phyloP scores from a whole-genome alignment of 2,329 filamentous ascomycete genomes.

The Geosmithia flava region DNA sequence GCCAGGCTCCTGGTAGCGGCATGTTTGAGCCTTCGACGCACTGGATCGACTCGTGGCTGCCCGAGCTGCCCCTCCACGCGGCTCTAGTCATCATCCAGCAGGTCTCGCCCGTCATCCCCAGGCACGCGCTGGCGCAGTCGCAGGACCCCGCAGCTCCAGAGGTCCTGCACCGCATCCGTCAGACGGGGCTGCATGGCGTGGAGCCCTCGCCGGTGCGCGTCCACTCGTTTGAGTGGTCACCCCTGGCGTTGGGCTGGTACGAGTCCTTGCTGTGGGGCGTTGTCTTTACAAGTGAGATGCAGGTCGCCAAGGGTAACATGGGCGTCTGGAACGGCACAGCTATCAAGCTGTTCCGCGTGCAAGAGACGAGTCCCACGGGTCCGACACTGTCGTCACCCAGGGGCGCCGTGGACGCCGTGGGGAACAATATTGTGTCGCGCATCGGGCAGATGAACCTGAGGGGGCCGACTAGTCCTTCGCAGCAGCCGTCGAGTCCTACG shows the following conservation, averaged over 20 bases:
- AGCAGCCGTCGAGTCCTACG: conserved; percentile 2
- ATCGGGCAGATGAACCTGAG: conserved; percentile 73
- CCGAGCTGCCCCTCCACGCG: conserved; percentile 79
- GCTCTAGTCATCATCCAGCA: conserved; percentile 66
- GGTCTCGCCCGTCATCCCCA: conserved; percentile 42
- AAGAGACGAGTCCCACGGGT: conserved; percentile 68
- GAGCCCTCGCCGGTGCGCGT: conserved; percentile 65
- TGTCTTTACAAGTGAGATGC: conserved; percentile 83
- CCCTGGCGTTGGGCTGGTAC: conserved; percentile 86
- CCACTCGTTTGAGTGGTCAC: conserved; percentile 91
- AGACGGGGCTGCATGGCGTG: conserved; percentile 55
- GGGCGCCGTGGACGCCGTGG: conserved; percentile 86
- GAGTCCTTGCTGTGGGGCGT: conserved; percentile 90
- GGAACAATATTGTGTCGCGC: conserved; percentile 75
- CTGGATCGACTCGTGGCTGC: conserved; percentile 94
- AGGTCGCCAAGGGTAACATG: conserved; percentile 72
- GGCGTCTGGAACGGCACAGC: conserved; percentile 89
- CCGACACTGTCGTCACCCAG: conserved; percentile 75
- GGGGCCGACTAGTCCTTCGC: conserved; percentile 16
- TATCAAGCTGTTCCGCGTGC: conserved; percentile 81
- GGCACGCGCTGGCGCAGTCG: conserved; percentile 29
- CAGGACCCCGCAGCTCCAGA: conserved; percentile 30
- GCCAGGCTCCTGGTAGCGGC: conserved; percentile 36
- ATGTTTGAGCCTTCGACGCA: conserved; percentile 66
- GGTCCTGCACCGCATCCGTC: conserved; percentile 41